Evolutionary conservation across 331 rosid species (phyloP), one percentile per base, ranked within the genome.

Genomic region (Stylosanthes scabra): DNA sequence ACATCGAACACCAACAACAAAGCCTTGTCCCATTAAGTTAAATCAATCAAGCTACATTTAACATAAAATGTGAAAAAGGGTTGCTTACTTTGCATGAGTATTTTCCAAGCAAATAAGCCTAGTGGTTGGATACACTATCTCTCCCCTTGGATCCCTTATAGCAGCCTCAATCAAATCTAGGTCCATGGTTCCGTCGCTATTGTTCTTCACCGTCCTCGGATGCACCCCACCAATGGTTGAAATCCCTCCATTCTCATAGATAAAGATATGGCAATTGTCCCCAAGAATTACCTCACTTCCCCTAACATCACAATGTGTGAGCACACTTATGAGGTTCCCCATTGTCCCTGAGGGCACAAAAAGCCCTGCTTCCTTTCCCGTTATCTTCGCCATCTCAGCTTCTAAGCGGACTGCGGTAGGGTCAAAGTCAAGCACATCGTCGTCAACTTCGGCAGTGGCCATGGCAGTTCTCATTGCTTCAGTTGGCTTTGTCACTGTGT

Each of bases 241-340:
- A 78, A 94, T 83, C 72, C 99, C 99, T 25, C 99, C 99, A 82
- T 94, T 94, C 88, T 94, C 97, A 61, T 66, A 85, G 28, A 94
- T 82, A 74, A 85, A 83, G 63, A 94, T 91, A 73, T 91, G 96
- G 59, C 88, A 86, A 84, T 75, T 88, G 77, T 91, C 69, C 7
- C 99, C 99, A 15, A 94, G 93, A 76, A 94, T 87, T 16, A 94
- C 97, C 79, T 94, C 99, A 73, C 96, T 91, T 37, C 99, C 99
- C 84, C 99, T 83, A n/a, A 86, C 34, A 49, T 94, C 95, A 71
- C 99, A 94, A 66, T 91, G 98, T 2, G 76, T 87, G 61, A 94
- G 97, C 49, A 94, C 96, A 71, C 91, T 81, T 8, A 94, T 84
- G 44, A 94, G 99, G 79, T 94, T 94, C 11, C 96, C 97, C 99